phyloP scores from a whole-genome alignment of 306 rosid species.

The Citrullus colocynthis region DNA sequence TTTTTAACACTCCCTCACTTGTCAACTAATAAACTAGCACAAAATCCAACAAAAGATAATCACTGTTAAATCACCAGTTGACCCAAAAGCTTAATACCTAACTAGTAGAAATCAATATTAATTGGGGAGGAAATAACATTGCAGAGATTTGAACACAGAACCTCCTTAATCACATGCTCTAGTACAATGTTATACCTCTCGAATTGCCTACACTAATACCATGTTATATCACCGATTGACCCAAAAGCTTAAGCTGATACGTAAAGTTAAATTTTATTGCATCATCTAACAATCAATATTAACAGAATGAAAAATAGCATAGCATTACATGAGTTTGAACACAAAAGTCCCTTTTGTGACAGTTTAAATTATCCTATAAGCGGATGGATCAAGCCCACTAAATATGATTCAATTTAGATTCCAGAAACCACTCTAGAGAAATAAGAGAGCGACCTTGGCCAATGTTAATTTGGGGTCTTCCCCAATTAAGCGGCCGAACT shows the following conservation, averaged over 20 bases:
- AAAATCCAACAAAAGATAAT: background rate
- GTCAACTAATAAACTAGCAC: background rate
- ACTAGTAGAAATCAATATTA: background rate
- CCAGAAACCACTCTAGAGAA: background rate
- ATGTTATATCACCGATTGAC: too few species aligned
- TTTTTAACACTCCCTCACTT: background rate
- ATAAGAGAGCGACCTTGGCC: slow-evolving; percentile 48
- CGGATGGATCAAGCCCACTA: background rate
- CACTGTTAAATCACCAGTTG: background rate
- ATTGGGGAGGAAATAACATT: background rate
- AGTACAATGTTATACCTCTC: too few species aligned
- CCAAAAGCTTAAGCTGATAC: too few species aligned
- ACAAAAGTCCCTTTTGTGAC: background rate
- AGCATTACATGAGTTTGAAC: background rate
- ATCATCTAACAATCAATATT: too few species aligned
- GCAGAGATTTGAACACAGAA: too few species aligned
- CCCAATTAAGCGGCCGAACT: slow-evolving; percentile 79
- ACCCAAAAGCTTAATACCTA: too few species aligned
- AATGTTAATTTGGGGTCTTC: slow-evolving; percentile 91
- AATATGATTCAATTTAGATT: background rate
- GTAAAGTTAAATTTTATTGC: too few species aligned
- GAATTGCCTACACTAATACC: too few species aligned
- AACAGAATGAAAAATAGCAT: background rate
- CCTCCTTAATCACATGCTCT: too few species aligned
- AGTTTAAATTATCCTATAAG: background rate